phyloP scores from a whole-genome alignment of 306 rosid genomes.

The Carpinus viminea region DNA sequence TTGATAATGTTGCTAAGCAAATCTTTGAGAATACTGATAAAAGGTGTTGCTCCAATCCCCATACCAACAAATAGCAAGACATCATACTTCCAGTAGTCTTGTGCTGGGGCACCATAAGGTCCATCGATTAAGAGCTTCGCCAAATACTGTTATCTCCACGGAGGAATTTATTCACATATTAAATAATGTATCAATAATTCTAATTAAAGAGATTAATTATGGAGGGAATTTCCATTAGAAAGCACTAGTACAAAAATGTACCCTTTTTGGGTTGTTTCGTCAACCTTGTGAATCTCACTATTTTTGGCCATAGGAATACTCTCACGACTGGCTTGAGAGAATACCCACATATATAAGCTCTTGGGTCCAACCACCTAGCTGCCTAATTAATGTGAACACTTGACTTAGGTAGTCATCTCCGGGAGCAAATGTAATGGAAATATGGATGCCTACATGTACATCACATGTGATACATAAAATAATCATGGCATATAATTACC shows the following conservation, averaged over 20 bases:
- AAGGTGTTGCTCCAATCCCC: conserved; percentile 98
- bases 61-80: conserved; percentile 95
- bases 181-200: neutral
- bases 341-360: conserved; percentile 78
- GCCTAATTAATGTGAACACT: conserved; percentile 98
- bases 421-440: conserved; percentile 99
- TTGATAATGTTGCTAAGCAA: conserved; percentile 86
- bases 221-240: conserved; percentile 12
- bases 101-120: conserved; percentile 98
- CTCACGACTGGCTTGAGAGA: conserved; percentile 80
- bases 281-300: conserved; percentile 95
- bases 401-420: conserved; percentile 93
- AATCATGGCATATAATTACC: conserved; percentile 13
- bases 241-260: conserved; percentile 20
- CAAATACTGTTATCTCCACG: conserved; percentile 51
- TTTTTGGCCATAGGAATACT: conserved; percentile 78
- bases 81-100: conserved; percentile 86
- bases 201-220: neutral
- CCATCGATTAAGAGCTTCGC: conserved; percentile 96
- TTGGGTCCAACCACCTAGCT: conserved; percentile 99
- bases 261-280: conserved; percentile 92
- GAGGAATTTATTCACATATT: conserved; percentile 3
- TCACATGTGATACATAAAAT: conserved; percentile 33
- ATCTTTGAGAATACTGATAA: conserved; percentile 93
- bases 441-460: conserved; percentile 72